Evolutionary conservation across 2,329 filamentous ascomycete genomes (phyloP).

Genomic region (Chaetomium strumarium): DNA sequence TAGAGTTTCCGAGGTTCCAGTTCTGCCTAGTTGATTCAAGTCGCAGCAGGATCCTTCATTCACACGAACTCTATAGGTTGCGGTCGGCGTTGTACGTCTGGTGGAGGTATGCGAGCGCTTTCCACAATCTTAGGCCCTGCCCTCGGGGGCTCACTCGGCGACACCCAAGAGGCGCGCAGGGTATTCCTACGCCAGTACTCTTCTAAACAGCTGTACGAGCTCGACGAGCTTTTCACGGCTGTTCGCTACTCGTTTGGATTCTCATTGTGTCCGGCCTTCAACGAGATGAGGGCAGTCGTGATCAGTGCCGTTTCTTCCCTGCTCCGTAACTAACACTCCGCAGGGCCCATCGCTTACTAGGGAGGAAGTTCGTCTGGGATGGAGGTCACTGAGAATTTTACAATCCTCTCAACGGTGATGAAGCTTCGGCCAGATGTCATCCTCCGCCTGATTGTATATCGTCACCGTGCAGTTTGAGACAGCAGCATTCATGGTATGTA

Average conservation of each 20-base stretch:
- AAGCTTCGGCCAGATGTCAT: slow-evolving; percentile 47
- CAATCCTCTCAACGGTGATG: slow-evolving; percentile 35
- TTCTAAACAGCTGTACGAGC: slow-evolving; percentile 39
- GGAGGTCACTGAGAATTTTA: slow-evolving; percentile 29
- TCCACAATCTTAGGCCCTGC: slow-evolving; percentile 38
- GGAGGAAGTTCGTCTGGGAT: slow-evolving; percentile 26
- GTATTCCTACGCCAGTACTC: slow-evolving; percentile 41
- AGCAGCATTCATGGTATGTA: slow-evolving; percentile 31
- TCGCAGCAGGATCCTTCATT: slow-evolving; percentile 37
- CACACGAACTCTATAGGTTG: slow-evolving; percentile 41
- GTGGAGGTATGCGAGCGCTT: slow-evolving; percentile 50
- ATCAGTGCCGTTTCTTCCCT: slow-evolving; percentile 11
- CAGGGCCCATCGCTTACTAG: neutral
- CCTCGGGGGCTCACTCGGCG: slow-evolving; percentile 15
- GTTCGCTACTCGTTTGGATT: slow-evolving; percentile 40
- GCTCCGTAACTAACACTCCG: too few relatives aligned
- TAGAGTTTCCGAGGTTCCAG: slow-evolving; percentile 32
- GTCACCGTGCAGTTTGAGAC: slow-evolving; percentile 38
- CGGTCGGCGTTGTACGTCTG: slow-evolving; percentile 47
- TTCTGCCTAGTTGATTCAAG: slow-evolving; percentile 40
- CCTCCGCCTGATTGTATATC: slow-evolving; percentile 43
- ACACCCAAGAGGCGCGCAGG: slow-evolving; percentile 33
- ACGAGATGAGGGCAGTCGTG: slow-evolving; percentile 4
- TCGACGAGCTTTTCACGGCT: slow-evolving; percentile 41
- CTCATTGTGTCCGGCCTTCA: slow-evolving; percentile 41